phyloP scores from a whole-genome alignment of 2,329 filamentous ascomycete genomes.

The Penicillium sp. region DNA sequence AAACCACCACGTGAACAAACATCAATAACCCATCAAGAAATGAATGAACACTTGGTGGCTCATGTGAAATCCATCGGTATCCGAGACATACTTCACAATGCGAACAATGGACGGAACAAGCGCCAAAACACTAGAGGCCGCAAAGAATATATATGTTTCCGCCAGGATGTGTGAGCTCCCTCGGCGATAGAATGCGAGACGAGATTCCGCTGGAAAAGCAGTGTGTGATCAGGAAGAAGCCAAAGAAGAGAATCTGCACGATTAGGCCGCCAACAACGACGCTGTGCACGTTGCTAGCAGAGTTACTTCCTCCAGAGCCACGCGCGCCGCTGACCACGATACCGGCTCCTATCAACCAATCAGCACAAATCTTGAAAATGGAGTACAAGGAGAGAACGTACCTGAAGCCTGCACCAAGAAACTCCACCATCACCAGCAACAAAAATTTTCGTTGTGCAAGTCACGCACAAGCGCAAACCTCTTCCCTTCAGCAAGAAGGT shows the following conservation, averaged over 20 bases:
- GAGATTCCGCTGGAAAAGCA: conserved; percentile 28
- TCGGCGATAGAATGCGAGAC: conserved; percentile 25
- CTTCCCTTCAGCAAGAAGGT: conserved; percentile 36
- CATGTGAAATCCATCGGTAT: conserved; percentile 25
- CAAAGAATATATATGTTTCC: conserved; percentile 33
- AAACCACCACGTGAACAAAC: conserved; percentile 23
- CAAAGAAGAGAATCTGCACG: conserved; percentile 31
- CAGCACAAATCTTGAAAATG: not conserved
- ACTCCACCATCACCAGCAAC: conserved; percentile 45
- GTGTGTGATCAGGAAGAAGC: conserved; percentile 26
- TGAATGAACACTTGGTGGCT: conserved; percentile 29
- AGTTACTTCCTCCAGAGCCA: not conserved
- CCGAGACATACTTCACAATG: conserved; percentile 28
- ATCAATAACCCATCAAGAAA: conserved; percentile 31
- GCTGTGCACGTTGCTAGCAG: conserved; percentile 18
- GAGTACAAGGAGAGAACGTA: conserved; percentile 1
- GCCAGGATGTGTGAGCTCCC: conserved; percentile 31
- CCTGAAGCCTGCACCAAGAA: conserved; percentile 31
- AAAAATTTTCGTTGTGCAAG: conserved; percentile 47
- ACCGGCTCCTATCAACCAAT: conserved; percentile 19
- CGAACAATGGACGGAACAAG: conserved; percentile 30
- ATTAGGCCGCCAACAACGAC: conserved; percentile 29
- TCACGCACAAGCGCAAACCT: conserved; percentile 39
- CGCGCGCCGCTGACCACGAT: conserved; percentile 16
- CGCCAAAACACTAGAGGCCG: conserved; percentile 24